Base-by-base conservation (phyloP, 2,329 filamentous ascomycete species). In the Chaetomiaceae sp. region DNA sequence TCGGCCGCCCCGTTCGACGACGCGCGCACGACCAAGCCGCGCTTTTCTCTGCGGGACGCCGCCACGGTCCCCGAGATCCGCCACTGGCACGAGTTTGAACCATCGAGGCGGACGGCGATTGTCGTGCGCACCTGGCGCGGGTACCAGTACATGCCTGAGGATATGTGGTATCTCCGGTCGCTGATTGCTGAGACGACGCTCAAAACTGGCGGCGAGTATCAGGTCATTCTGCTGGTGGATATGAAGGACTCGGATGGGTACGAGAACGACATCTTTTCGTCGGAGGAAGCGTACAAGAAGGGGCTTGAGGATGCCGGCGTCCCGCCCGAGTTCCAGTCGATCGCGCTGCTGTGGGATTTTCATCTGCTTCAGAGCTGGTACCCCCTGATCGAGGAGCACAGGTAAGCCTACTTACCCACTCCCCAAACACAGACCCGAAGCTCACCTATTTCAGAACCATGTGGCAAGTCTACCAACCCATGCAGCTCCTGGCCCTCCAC, bases 281-380 rank as follows among this genome's bases (percentile, higher is more conserved):
- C 77, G 20, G 65, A 74, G 20, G 73, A 75, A 44, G 68, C 71
- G 61, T 87, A 75, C 71, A 72, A 70, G 64, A 77, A 70, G 68
- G 83, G 66, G 51, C 78, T 76, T 64, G 40, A 58, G 20, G 68
- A 75, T 53, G 72, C 76, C 42, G 76, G 75, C 57, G 72, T 83
- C 15, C 79, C 85, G 1, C 73, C 78, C 59, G 85, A 89, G 63
- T 87, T 89, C 67, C 80, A 75, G 64, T 83, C 82, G 53, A 83
- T 89, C 71, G 79, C 81, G n/a, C 81, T 81, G 0, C 72, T 89
- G 12, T 89, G 85, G 85, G 85, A 83, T 9, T 83, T 87, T 64
- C 70, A 76, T 55, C 80, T 87, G 66, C 86, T 89, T 77, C 70
- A 74, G 54, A 75, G 81, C 58, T 81, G 85, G 72, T 89, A 89